Evolutionary conservation across 1,284 basidiomycete species (phyloP), one percentile per base, ranked within the genome.

Genomic region (Vanrija sp.): DNA sequence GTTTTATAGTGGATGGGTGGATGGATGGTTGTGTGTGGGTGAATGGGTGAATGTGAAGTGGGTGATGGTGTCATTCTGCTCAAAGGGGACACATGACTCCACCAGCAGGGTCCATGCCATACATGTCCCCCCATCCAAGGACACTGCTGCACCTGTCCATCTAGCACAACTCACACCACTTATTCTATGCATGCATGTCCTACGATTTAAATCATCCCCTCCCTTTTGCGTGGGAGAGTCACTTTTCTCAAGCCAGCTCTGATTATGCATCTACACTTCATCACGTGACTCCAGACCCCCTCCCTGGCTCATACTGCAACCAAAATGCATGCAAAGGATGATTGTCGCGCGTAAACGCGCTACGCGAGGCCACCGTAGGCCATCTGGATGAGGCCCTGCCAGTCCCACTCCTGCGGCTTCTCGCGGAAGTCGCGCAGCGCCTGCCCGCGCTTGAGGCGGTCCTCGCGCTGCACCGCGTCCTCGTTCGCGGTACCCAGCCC

Each of bases 391-490:
- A 78, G 58, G 1, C 61, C 60, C 28, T 67, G 58, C 77, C 77
- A 78, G 58, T 74, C 69, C 69, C 73, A 76, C 44, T 74, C 69
- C 46, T 64, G 65, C n/a, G 75, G 72, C 46, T 65, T 69, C 58
- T 72, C 67, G 43, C 71, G 65, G 49, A 78, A 77, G 39, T 65
- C 69, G 38, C 49, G 58, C 54, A 78, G 60, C 8, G 70, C 65
- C 44, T 64, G 60, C 25, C 49, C 56, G 44, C 77, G 65, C 55
- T 66, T 55, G 49, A 59, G 29, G 52, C 77, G 69, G 57, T 74
- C 71, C 39, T 56, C 42, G 40, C 46, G 63, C 26, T 55, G 68
- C 39, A 58, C 53, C 4, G 55, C 65, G 23, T 54, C 56, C 60
- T 76, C 71, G 19, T 60, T 52, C 8, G 51, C 38, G 1, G 62